A percentile compares a stretch with the other conserved stretches of the same genome.
phyloP scores from a whole-genome alignment of 306 rosid genomes.

The Pyrus bretschneideri region DNA sequence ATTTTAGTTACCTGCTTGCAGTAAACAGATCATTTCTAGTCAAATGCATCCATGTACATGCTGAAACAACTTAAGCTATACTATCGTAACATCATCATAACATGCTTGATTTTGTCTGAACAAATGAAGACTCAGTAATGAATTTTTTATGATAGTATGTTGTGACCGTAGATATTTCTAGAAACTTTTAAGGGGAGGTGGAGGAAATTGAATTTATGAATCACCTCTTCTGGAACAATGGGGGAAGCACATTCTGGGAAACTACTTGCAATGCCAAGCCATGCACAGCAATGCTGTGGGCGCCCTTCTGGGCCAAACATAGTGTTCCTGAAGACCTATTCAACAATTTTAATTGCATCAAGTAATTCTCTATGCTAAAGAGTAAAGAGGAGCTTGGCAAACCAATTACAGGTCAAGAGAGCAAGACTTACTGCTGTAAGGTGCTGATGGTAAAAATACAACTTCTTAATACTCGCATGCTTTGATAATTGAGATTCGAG shows the following conservation, averaged over 20 bases:
- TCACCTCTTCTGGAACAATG: conserved; percentile 91
- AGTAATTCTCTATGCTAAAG: background rate
- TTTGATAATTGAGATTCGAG: conserved; percentile 82
- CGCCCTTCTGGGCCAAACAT: conserved; percentile 99
- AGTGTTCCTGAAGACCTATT: conserved; percentile 90
- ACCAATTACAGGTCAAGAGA: conserved; percentile 10
- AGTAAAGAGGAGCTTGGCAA: background rate
- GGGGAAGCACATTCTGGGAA: conserved; percentile 95
- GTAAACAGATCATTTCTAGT: conserved; percentile 16
- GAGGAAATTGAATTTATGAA: conserved; percentile 10
- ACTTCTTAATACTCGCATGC: conserved; percentile 88
- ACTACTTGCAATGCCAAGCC: conserved; percentile 99
- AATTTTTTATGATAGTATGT: background rate
- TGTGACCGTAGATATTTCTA: background rate
- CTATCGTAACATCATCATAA: background rate
- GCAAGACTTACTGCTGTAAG: conserved; percentile 74
- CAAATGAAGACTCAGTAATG: background rate
- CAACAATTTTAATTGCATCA: background rate
- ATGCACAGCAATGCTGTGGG: conserved; percentile 98
- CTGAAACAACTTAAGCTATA: background rate
- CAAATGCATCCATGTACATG: conserved; percentile 3
- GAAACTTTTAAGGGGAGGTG: background rate
- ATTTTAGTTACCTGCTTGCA: conserved; percentile 82
- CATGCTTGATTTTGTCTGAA: background rate
- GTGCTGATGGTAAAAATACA: conserved; percentile 93